Evolutionary conservation across 2,329 filamentous ascomycete species (phyloP).

Genomic region (Trichoderma koningiopsis): DNA sequence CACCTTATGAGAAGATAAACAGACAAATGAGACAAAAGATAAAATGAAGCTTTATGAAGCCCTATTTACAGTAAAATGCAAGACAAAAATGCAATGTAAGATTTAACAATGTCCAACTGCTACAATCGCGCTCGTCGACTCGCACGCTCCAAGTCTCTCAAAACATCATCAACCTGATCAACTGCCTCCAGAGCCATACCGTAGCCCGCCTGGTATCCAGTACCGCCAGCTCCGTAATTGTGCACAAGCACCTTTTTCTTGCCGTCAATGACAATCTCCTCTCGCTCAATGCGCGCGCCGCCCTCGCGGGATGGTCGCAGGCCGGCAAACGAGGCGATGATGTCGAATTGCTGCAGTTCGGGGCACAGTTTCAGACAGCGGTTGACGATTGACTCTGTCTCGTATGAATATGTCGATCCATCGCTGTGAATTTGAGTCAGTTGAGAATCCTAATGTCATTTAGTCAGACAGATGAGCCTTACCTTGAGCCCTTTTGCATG

Average conservation of each 20-base stretch:
- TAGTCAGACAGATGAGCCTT: slow-evolving; percentile 16
- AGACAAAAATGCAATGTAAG: background rate
- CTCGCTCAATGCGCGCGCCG: slow-evolving; percentile 48
- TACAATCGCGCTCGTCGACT: slow-evolving; percentile 20
- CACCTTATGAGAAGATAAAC: background rate
- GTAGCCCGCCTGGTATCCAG: slow-evolving; percentile 48
- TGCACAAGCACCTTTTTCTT: slow-evolving; percentile 38
- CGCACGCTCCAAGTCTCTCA: slow-evolving; percentile 27
- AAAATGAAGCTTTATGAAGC: background rate
- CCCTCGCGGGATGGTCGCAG: slow-evolving; percentile 44
- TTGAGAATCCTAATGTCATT: background rate
- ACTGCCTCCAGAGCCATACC: slow-evolving; percentile 45
- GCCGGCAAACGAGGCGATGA: slow-evolving; percentile 40
- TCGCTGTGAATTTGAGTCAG: slow-evolving; percentile 31
- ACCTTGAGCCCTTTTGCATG: slow-evolving; percentile 42
- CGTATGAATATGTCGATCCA: slow-evolving; percentile 40
- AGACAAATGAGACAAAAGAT: background rate
- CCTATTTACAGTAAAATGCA: background rate
- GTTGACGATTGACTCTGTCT: slow-evolving; percentile 43
- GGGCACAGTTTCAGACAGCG: slow-evolving; percentile 39
- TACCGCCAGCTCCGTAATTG: slow-evolving; percentile 50
- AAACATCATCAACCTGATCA: slow-evolving; percentile 34
- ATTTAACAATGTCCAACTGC: background rate
- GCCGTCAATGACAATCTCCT: slow-evolving; percentile 34
- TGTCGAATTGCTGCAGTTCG: slow-evolving; percentile 36